These are phyloP conservation scores for Botrytis deweyae DNA, from an alignment of 2,329 filamentous ascomycete genomes.

Conservation along the genomic window DNA sequence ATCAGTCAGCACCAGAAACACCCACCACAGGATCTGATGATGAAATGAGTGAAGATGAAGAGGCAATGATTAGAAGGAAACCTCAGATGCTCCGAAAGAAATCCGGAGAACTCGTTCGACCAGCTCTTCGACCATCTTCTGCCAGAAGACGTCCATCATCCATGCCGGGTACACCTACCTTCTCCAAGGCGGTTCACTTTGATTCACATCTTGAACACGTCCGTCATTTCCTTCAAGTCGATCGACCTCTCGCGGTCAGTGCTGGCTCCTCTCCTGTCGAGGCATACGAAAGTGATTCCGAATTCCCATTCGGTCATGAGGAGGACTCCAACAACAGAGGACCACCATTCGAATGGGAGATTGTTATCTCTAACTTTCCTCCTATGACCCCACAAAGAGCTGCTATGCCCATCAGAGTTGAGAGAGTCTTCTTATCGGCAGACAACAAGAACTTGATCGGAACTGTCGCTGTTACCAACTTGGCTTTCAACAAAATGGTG, in stretches of 20 bases:
- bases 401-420: conserved; percentile 70
- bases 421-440: conserved; percentile 80
- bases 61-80: conserved; percentile 60
- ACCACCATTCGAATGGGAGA: conserved; percentile 78
- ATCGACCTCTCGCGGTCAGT: conserved; percentile 93
- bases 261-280: conserved; percentile 90
- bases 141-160: conserved; percentile 79
- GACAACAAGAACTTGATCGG: conserved; percentile 88
- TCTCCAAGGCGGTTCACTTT: conserved; percentile 97
- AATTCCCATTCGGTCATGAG: conserved; percentile 75
- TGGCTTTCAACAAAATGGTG: conserved; percentile 85
- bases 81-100: conserved; percentile 97
- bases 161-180: conserved; percentile 96
- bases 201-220: conserved; percentile 96
- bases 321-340: conserved; percentile 42
- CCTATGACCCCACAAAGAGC: conserved; percentile 61
- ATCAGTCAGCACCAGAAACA: conserved; percentile 45
- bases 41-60: conserved; percentile 51
- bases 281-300: conserved; percentile 78
- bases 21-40: conserved; percentile 58
- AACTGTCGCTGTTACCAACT: conserved; percentile 78
- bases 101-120: conserved; percentile 92
- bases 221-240: conserved; percentile 90
- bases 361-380: conserved; percentile 82
- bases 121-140: conserved; percentile 77